These are phyloP conservation scores for Circinella minor DNA, from an alignment of 371 early-diverging fungal species.

Conservation along the genomic window DNA sequence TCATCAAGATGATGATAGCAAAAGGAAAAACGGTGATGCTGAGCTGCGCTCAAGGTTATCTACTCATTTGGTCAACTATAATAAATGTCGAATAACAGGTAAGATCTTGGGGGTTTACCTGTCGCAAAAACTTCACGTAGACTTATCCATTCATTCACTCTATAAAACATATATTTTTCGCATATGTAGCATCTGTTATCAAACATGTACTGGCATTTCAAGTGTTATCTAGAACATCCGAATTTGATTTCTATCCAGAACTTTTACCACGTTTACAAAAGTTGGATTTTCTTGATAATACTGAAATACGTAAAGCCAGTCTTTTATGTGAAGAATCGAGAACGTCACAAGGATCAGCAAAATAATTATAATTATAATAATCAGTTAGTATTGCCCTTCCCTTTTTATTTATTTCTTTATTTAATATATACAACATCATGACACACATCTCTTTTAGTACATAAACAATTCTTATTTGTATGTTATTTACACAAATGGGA, in stretches of 20 bases:
- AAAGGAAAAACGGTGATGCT: conserved; percentile 19
- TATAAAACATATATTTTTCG: background rate
- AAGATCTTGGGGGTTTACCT: conserved; percentile 3
- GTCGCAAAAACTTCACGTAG: no score
- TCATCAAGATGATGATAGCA: conserved; percentile 17
- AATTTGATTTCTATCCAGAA: conserved; percentile 36
- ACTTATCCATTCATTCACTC: no score
- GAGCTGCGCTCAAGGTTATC: conserved; percentile 30
- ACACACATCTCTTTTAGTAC: no score
- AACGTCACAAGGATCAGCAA: no score
- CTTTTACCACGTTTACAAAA: conserved; percentile 32
- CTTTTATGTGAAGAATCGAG: conserved; percentile 38
- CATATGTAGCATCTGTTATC: conserved; percentile 53
- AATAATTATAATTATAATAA: no score
- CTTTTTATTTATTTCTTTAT: no score
- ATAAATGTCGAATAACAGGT: conserved; percentile 66
- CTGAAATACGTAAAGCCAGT: conserved; percentile 47
- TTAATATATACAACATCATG: no score
- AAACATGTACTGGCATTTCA: conserved; percentile 68
- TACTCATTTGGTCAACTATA: conserved; percentile 62
- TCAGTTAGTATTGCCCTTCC: no score
- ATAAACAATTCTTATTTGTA: no score
- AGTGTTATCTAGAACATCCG: conserved; percentile 57
- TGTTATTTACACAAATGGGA: no score
- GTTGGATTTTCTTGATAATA: conserved; percentile 41